Evolutionary conservation across 2,329 filamentous ascomycete species (phyloP), one percentile per base, ranked within the genome.

Genomic region (Nannizziopsis arthrosporioides): DNA sequence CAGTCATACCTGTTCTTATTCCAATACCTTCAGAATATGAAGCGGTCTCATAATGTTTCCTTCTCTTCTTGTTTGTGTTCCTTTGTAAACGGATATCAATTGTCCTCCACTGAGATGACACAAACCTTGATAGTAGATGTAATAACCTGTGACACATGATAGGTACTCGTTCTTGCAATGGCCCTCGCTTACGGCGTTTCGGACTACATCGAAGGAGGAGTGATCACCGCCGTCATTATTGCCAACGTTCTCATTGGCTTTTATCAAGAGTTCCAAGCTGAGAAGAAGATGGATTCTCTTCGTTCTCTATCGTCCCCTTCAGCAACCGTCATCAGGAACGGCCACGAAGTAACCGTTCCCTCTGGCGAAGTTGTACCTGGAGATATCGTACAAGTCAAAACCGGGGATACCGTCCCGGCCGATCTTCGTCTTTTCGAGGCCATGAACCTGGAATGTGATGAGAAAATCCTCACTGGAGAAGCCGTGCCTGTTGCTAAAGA

Each of bases 91-190:
- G 12, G 11, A 1, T 39, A 32, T 15, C 11, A 30, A 38, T 40
- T n/a, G 14, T 40, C 18, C n/a, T 47, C 9, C 19, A 3, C 17
- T 34, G 37, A 18, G n/a, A 18, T 49, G n/a, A 14, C 3, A 44
- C 17, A 14, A 12, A n/a, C 15, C 15, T 8, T 44, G 14, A 15
- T 11, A 46, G 22, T 43, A 35, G 11, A 10, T 48, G 38, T 54
- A 54, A 43, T 55, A 54, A 55, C 47, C 47, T 19, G 27, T 37
- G 36, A 32, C 19, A 35, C 12, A 31, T 43, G 32, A 46, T 52
- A 85, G 82, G 81, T 85, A 53, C 78, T 88, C 56, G 73, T 87
- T 56, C 78, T 85, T 59, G 83, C 84, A 57, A 85, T 85, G 78
- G 80, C 78, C 52, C 70, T 76, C 38, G 73, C 72, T 52, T 75